Evolutionary conservation across 345 rosid genomes (phyloP).

Genomic region (Citrus unshiu): DNA sequence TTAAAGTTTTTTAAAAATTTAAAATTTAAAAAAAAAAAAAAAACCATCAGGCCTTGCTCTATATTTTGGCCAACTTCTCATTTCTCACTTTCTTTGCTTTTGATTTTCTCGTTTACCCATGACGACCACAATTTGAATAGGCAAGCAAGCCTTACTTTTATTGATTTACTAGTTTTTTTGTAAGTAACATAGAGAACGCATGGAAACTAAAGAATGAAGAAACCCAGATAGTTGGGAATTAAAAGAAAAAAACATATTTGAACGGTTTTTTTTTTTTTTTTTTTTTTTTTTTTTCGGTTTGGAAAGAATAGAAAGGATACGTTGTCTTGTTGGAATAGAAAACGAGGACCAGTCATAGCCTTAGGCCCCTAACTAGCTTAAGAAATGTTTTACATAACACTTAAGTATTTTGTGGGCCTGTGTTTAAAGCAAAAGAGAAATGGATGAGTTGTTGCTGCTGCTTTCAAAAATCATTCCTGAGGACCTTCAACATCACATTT

Average conservation of each 20-base stretch:
- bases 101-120: conserved; percentile 21
- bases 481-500: conserved; percentile 7
- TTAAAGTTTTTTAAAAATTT: conserved; percentile 7
- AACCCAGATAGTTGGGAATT: not conserved
- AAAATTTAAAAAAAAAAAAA: not conserved
- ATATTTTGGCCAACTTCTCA: conserved; percentile 3
- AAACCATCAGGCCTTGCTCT: conserved; percentile 14
- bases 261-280: no score
- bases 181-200: not conserved
- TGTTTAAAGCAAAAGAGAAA: conserved; percentile 26
- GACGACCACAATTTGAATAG: conserved; percentile 18
- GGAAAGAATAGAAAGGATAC: not conserved
- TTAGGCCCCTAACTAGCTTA: conserved; percentile 9
- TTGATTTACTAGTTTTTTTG: not conserved
- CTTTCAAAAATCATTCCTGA: conserved; percentile 18
- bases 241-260: no score
- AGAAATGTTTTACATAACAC: not conserved
- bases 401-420: not conserved
- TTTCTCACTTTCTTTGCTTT: conserved; percentile 3
- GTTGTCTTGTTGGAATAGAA: not conserved
- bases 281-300: no score
- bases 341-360: conserved; percentile 3
- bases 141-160: conserved; percentile 7
- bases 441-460: conserved; percentile 4
- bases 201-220: conserved; percentile 2